Evolutionary conservation across 768 basidiomycete species (phyloP).

Genomic region (Termitomyces sp.): DNA sequence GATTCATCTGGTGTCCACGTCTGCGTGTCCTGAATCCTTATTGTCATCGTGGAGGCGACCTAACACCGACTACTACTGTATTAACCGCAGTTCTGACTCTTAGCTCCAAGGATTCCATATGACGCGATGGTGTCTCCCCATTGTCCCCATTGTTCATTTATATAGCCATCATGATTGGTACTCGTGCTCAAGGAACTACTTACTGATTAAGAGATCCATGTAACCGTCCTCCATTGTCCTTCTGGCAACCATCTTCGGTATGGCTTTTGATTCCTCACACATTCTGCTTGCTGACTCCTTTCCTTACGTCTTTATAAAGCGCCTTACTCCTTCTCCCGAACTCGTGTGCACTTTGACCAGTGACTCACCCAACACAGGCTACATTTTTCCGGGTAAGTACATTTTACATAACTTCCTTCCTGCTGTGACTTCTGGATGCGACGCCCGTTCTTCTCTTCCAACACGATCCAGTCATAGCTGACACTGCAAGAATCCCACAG

Average conservation of each 20-base stretch:
- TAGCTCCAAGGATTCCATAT: slow-evolving; percentile 7
- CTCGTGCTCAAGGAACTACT: not conserved
- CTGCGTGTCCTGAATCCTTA: not conserved
- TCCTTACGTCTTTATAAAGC: not conserved
- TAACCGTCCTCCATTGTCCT: slow-evolving; percentile 4
- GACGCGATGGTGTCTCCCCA: slow-evolving; percentile 6
- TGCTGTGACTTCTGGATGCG: not conserved
- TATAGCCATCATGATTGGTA: not conserved
- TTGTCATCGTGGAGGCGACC: not conserved
- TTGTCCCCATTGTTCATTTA: slow-evolving; percentile 15
- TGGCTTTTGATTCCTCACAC: not conserved
- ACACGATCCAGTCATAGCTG: slow-evolving; percentile 1
- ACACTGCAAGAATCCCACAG: not conserved
- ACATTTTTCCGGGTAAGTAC: no score
- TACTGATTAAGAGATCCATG: slow-evolving; percentile 8
- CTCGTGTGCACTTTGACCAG: not conserved
- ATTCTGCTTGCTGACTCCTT: not conserved
- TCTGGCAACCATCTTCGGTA: not conserved
- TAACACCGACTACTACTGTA: not conserved
- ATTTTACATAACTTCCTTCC: not conserved
- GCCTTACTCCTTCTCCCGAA: not conserved
- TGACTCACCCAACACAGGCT: no score
- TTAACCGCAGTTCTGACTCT: slow-evolving; percentile 1
- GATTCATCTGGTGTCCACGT: slow-evolving; percentile 1
- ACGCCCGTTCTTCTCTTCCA: not conserved